Evolutionary conservation across 2,329 filamentous ascomycete genomes (phyloP), one percentile per base, ranked within the genome.

Genomic region (Exophiala sp.): DNA sequence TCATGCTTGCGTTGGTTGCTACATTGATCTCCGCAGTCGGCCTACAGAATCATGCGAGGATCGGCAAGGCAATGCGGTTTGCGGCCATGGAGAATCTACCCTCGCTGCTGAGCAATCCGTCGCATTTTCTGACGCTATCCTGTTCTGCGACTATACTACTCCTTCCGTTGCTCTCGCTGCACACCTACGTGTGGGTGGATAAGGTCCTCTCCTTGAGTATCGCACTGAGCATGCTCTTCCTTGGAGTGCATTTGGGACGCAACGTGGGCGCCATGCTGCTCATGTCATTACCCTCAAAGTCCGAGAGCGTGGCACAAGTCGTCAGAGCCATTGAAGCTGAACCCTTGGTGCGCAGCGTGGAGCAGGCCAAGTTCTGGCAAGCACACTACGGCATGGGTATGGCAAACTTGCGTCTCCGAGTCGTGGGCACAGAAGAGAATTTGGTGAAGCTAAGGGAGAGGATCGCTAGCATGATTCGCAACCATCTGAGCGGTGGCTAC

Each of bases 361-460:
- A 96, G 50, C 90, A 96, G 63, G 91, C 90, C 1, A 83, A 89
- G 64, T 95, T 98, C 68, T 98, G 93, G 93, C 93, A 98, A 72
- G 93, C 96, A 11, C 93, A 98, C 69, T 96, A 97, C 66, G 90
- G 91, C 1, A 75, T 97, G 34, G 95, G 89, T 64, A 95, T 97
- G 85, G 93, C 93, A 7, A 96, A 94, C 65, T 68, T 98, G 58
- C 94, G 88, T 67, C 69, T 98, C 16, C 79, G 83, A 52, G 79
- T 95, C 21, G 65, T 70, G 51, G 84, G 83, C 3, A 53, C 48
- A 18, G 82, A 86, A 37, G 88, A 93, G 54, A 79, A 83, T 4
- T 72, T 94, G 52, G 76, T 77, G 51, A 85, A 84, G 61, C 69
- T 97, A 57, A 80, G 90, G 50, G 83, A 86, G 56, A 82, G 87